These are phyloP conservation scores for Penicillium griseofulvum DNA, from an alignment of 2,329 filamentous ascomycete genomes.

Conservation along the genomic window DNA sequence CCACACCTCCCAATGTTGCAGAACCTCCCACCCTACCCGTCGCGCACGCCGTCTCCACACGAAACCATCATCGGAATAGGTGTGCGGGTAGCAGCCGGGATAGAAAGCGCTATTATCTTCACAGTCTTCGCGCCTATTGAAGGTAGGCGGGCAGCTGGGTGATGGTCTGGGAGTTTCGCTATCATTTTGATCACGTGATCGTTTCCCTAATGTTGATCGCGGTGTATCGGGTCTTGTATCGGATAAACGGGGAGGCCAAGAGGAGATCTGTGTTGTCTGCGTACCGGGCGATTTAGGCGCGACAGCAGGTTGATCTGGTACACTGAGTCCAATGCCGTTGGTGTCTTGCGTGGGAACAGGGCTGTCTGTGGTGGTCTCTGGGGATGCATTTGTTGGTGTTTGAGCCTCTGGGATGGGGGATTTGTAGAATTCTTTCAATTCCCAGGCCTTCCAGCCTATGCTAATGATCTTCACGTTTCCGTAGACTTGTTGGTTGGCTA, in stretches of 20 bases:
- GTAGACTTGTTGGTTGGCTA: constrained; percentile 35
- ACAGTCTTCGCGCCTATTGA: neutral
- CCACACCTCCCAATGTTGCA: constrained; percentile 47
- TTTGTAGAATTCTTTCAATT: constrained; percentile 39
- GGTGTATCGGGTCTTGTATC: neutral
- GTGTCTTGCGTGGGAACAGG: neutral
- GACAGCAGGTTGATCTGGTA: neutral
- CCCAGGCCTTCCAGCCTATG: constrained; percentile 41
- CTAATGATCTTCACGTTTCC: constrained; percentile 36
- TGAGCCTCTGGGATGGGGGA: constrained; percentile 19
- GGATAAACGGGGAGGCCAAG: neutral
- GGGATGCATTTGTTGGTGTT: constrained; percentile 13
- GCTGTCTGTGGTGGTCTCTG: neutral
- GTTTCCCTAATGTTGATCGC: constrained; percentile 28
- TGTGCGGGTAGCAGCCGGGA: constrained; percentile 9
- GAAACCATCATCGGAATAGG: constrained; percentile 20
- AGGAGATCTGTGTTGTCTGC: neutral
- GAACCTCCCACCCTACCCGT: constrained; percentile 41
- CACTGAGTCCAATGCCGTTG: neutral
- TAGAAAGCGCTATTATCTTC: neutral
- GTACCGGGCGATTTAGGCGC: neutral
- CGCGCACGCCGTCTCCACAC: constrained; percentile 35
- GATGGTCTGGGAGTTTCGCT: neutral
- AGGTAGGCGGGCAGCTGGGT: neutral
- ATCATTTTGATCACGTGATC: constrained; percentile 20